These are phyloP conservation scores for Vitis labrusca DNA, from an alignment of 164 flowering plant species.

Conservation along the genomic window DNA sequence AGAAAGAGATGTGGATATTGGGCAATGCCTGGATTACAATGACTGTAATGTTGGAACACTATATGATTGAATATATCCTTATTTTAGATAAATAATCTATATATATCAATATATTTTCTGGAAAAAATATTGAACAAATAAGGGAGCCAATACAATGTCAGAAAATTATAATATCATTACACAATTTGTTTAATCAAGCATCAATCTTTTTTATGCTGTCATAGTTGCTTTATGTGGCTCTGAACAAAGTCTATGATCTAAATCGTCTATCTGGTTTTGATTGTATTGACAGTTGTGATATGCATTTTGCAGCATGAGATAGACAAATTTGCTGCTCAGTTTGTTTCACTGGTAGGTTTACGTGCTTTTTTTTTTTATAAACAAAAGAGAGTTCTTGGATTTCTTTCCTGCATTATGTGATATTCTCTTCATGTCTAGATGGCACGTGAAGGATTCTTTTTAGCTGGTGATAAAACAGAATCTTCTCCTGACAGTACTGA, in stretches of 20 bases:
- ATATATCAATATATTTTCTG: too few relatives aligned
- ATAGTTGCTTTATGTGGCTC: neutral
- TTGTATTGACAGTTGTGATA: conserved; percentile 4
- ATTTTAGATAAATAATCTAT: too few relatives aligned
- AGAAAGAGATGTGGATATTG: too few relatives aligned
- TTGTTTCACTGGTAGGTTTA: conserved; percentile 23
- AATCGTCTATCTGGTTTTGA: neutral
- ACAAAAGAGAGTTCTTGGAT: neutral
- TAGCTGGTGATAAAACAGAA: conserved; percentile 8
- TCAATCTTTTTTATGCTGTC: neutral
- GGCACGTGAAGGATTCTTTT: conserved; percentile 18
- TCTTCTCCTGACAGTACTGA: neutral
- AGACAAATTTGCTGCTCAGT: conserved; percentile 22
- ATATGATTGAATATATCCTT: too few relatives aligned
- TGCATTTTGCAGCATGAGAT: conserved; percentile 23
- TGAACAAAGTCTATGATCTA: neutral
- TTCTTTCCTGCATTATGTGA: neutral
- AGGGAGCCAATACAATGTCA: too few relatives aligned
- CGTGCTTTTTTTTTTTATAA: neutral
- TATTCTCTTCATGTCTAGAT: conserved; percentile 18
- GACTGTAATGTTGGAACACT: too few relatives aligned
- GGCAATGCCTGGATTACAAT: too few relatives aligned
- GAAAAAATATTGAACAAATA: too few relatives aligned
- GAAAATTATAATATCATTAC: neutral
- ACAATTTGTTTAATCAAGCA: neutral